phyloP scores from a whole-genome alignment of 2,329 filamentous ascomycete genomes.

The Periglandula ipomoeae region DNA sequence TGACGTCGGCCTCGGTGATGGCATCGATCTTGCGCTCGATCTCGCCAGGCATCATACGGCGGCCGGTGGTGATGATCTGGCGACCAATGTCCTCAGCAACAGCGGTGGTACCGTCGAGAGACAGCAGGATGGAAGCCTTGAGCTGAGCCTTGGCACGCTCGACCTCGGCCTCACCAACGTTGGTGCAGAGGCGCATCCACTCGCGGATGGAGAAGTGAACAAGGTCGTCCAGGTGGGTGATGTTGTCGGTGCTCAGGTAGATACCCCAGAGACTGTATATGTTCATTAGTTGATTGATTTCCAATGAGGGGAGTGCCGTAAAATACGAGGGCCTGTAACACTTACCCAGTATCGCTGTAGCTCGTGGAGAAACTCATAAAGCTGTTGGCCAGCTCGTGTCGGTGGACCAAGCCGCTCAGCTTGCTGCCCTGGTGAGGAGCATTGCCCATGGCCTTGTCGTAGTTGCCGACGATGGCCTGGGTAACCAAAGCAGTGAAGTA shows the following conservation, averaged over 20 bases:
- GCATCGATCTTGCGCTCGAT: conserved; percentile 84
- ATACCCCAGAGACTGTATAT: conserved; percentile 87
- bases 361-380: conserved; percentile 99
- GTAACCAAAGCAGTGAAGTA: conserved; percentile 98
- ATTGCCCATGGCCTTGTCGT: conserved; percentile 97
- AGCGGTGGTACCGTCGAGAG: conserved; percentile 93
- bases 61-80: conserved; percentile 95
- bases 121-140: conserved; percentile 95
- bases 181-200: conserved; percentile 90
- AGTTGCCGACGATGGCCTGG: conserved; percentile 98
- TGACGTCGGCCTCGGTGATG: conserved; percentile 93
- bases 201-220: conserved; percentile 97
- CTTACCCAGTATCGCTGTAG: conserved; percentile 98
- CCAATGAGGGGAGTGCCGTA: background rate
- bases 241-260: conserved; percentile 90
- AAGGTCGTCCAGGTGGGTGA: conserved; percentile 82
- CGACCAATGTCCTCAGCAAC: conserved; percentile 97
- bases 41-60: conserved; percentile 82
- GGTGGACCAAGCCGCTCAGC: conserved; percentile 88
- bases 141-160: conserved; percentile 99
- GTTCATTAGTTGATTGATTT: background rate
- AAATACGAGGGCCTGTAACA: conserved; percentile 9
- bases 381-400: conserved; percentile 95
- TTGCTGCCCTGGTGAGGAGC: conserved; percentile 97
- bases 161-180: conserved; percentile 80